Evolutionary conservation across 1,139 yeast genomes (phyloP).

Genomic region (Candida sanyaensis): DNA sequence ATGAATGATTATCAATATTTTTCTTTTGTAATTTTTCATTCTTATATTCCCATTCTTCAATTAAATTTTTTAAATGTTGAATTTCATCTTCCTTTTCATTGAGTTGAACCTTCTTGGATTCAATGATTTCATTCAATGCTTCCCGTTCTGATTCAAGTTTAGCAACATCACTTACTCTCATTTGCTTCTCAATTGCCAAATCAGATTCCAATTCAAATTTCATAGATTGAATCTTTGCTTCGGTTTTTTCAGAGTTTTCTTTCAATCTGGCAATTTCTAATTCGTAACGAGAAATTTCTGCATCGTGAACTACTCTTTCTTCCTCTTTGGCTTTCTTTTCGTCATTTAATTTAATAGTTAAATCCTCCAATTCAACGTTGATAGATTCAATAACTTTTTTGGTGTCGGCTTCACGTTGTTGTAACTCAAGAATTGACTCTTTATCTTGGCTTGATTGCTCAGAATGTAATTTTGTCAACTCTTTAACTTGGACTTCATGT

Average conservation of each 20-base stretch:
- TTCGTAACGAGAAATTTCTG: not conserved
- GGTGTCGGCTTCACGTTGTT: not conserved
- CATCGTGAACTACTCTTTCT: not conserved
- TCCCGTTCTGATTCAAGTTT: conserved; percentile 2
- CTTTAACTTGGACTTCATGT: not conserved
- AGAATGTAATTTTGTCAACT: not conserved
- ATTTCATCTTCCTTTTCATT: conserved; percentile 1
- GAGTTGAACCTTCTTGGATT: not conserved
- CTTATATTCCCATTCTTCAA: not conserved
- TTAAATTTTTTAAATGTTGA: not conserved
- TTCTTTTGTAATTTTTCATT: not conserved
- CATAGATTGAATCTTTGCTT: conserved; percentile 1
- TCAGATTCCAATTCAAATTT: conserved; percentile 10
- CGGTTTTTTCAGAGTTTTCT: not conserved
- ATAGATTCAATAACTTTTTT: not conserved
- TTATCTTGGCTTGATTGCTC: not conserved
- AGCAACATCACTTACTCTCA: not conserved
- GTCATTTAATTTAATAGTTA: conserved; percentile 3
- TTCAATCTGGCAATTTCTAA: conserved; percentile 1
- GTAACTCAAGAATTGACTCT: not conserved
- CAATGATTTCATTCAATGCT: not conserved
- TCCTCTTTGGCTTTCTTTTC: not conserved
- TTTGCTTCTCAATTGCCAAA: conserved; percentile 7
- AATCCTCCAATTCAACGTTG: conserved; percentile 3
- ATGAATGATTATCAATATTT: not conserved